Conservation (phyloP, 2,329 filamentous ascomycete genomes). For the Diplodia corticola region DNA sequence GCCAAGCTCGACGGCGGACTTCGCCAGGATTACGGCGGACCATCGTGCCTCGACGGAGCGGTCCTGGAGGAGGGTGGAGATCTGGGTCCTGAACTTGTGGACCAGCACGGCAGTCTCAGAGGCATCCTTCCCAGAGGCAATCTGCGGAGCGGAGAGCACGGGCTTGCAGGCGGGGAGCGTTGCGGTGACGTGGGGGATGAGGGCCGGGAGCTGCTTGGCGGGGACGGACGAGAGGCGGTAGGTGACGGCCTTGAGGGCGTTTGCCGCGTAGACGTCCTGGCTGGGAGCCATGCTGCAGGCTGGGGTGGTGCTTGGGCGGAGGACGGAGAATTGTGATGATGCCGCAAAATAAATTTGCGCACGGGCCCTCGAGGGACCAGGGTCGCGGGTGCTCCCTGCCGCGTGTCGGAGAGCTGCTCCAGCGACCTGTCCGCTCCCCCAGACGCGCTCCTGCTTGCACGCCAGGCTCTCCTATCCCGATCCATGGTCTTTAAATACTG, state of each 20-base stretch:
- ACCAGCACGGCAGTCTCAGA: constrained; percentile 70
- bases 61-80: constrained; percentile 77
- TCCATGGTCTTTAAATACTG: background rate
- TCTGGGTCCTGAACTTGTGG: constrained; percentile 77
- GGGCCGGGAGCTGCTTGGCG: constrained; percentile 69
- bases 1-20: constrained; percentile 77
- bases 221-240: constrained; percentile 71
- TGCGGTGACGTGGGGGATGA: constrained; percentile 67
- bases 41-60: constrained; percentile 74
- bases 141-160: constrained; percentile 63
- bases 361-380: constrained; percentile 3
- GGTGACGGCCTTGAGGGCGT: constrained; percentile 51
- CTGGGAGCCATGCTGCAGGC: constrained; percentile 15
- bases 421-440: constrained; percentile 15
- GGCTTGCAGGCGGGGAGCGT: constrained; percentile 56
- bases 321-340: constrained; percentile 1
- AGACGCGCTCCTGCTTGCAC: constrained; percentile 18
- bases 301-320: constrained; percentile 1
- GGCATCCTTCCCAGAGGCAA: constrained; percentile 59
- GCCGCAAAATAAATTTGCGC: constrained; percentile 16
- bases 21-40: constrained; percentile 74
- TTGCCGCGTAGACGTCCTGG: constrained; percentile 6
- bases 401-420: constrained; percentile 8
- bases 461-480: background rate
- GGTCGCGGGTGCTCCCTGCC: constrained; percentile 21